Evolutionary conservation across 2,329 filamentous ascomycete species (phyloP), one percentile per base, ranked within the genome.

Genomic region (Meredithiella fracta): DNA sequence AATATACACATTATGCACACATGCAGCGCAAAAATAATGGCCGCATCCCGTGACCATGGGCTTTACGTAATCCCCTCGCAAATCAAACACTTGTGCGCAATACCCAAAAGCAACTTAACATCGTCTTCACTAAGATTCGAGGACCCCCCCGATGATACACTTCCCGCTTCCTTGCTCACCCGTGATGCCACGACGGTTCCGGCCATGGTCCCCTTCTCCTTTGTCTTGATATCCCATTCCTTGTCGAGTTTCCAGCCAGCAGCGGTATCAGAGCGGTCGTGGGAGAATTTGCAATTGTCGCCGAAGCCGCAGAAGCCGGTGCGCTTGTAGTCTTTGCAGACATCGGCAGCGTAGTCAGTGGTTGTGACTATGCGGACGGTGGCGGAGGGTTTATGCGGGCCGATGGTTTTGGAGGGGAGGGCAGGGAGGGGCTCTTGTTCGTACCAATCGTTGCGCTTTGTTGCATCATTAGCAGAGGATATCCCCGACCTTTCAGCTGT

Each of bases 11-110:
- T 86, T 81, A 62, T 97, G 72, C 25, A 92, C 92, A 67, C 92
- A 98, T 1, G 77, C 74, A 67, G 96, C 86, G 66, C 92, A 98
- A 65, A 97, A 97, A 67, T 97, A 97, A 67, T 98, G 92, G 0
- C 88, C 86, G 62, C 92, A 98, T 61, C 88, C 85, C 11, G 92
- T 97, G 23, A 91, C 72, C 11, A 97, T 78, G 0, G 92, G 91
- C 57, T 79, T 76, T 63, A 80, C 84, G 69, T 95, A 96, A 1
- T 81, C 69, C 38, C 77, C 63, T 83, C 81, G 73, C 90, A 96
- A 60, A 95, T 87, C 60, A 94, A 79, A 67, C 90, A 96, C 1
- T 80, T 86, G 65, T 95, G 95, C 0, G 90, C 90, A 22, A 95
- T 94, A 63, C 82, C 85, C 65, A 90, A 82, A 53, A 94, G 70